Evolutionary conservation across 1,284 basidiomycete species (phyloP), one percentile per base, ranked within the genome.

Genomic region (Pyrrhoderma lamaoense): DNA sequence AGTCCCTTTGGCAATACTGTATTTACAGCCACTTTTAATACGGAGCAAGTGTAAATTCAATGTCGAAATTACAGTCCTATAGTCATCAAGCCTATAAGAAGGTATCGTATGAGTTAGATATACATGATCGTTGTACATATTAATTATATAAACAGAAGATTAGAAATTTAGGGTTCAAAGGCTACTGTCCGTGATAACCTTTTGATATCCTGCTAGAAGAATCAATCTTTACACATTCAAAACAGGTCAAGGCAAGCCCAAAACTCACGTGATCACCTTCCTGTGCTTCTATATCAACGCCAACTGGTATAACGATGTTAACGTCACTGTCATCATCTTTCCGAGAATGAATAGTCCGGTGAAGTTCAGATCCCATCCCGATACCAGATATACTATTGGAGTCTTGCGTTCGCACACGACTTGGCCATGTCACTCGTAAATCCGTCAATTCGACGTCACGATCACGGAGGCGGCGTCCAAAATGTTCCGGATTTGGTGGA

Each of bases 391-490:
- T 16, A 16, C 9, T 36, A 35, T 23, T 21, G 14, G 23, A 13
- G 3, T 23, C 27, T 2, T 34, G 42, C 2, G 49, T 35, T 1
- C 22, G 13, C 4, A 37, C 23, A 1, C 34, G 16, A 23, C 42
- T 50, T 5, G 42, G 49, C 42, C 49, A 44, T 1, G 49, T 44
- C 42, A 35, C 49, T 14, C 49, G 21, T 13, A 50, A 21, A 21
- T 50, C 49, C 8, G 42, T 50, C 25, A 50, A 35, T 22, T 50
- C 49, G 42, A 50, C 8, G 18, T 38, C 19, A 13, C 34, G 38
- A 22, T 16, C 23, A 18, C 39, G 38, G 19, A 19, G 36, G 27
- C 23, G 27, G 5, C 27, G 27, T 31, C 27, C 27, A 31, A 5
- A 31, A 31, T 31, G 27, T 13, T 19, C 22, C 37, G 19, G n/a